A percentile compares a stretch with the other conserved stretches of the same genome.
Conservation (phyloP, 768 basidiomycete species). For the Rhodotorula graminis region DNA sequence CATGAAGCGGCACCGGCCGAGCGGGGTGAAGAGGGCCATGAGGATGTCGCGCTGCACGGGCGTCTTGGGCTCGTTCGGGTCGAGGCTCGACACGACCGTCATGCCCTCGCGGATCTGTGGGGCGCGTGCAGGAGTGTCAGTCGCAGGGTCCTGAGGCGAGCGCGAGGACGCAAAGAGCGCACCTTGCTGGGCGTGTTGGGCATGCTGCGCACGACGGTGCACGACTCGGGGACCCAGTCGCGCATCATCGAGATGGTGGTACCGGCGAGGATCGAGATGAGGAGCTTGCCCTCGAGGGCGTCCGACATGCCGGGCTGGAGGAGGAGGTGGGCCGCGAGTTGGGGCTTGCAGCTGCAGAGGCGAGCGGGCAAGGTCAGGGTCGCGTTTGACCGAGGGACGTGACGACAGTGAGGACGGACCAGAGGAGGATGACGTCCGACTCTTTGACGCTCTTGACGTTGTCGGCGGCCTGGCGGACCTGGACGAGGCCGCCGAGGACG, state of each 20-base stretch:
- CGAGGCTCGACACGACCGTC: constrained; percentile 82
- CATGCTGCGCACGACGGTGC: constrained; percentile 90
- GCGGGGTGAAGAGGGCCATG: constrained; percentile 91
- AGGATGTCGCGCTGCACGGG: constrained; percentile 68
- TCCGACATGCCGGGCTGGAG: constrained; percentile 68
- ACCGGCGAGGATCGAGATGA: constrained; percentile 97
- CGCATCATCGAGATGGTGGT: constrained; percentile 78
- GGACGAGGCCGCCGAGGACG: constrained; percentile 60
- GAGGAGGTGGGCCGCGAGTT: constrained; percentile 72
- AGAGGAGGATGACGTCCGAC: constrained; percentile 80
- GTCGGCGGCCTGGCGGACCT: constrained; percentile 58
- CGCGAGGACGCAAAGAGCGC: too few relatives aligned
- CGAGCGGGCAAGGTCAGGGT: background rate
- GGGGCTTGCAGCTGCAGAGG: constrained; percentile 80
- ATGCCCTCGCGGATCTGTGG: constrained; percentile 99
- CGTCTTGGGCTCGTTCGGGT: constrained; percentile 51
- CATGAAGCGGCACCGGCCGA: constrained; percentile 89
- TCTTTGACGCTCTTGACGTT: constrained; percentile 69
- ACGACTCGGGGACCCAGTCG: constrained; percentile 67
- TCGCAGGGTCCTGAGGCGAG: too few relatives aligned
- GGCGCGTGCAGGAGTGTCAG: too few relatives aligned
- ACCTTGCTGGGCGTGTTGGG: constrained; percentile 97
- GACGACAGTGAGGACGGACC: constrained; percentile 66
- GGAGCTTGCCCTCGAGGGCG: constrained; percentile 78
- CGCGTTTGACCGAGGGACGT: too few relatives aligned